phyloP scores from a whole-genome alignment of 2,329 filamentous ascomycete species.

The Colletotrichum viniferum region DNA sequence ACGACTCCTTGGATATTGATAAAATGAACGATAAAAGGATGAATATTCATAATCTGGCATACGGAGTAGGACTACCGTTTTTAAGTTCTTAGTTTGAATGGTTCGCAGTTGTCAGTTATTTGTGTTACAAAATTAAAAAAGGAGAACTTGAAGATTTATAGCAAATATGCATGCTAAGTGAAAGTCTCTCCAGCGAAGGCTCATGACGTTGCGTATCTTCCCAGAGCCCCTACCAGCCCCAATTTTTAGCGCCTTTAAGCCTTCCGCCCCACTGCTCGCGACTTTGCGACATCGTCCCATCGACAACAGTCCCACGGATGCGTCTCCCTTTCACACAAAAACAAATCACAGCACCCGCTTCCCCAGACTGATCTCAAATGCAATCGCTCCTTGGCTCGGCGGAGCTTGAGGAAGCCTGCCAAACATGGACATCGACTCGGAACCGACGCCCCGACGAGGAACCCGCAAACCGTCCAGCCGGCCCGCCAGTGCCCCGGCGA shows the following conservation, averaged over 20 bases:
- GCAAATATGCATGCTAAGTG: neutral
- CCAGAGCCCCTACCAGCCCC: neutral
- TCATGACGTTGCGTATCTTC: neutral
- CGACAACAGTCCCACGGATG: neutral
- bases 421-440: neutral
- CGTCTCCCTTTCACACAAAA: neutral
- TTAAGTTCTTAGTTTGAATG: neutral
- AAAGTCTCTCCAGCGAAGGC: neutral
- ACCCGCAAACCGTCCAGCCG: neutral
- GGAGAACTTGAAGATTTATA: neutral
- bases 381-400: neutral
- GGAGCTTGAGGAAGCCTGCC: neutral
- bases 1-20: constrained; percentile 24
- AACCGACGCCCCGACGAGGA: neutral
- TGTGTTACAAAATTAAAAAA: no score
- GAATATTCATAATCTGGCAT: neutral
- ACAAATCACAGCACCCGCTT: neutral
- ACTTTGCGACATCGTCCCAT: neutral
- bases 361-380: neutral
- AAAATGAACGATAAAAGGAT: constrained; percentile 28
- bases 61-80: neutral
- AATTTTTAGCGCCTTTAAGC: neutral
- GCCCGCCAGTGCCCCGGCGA: neutral
- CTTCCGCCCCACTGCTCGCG: neutral
- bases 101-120: neutral